A percentile compares a stretch with the other conserved stretches of the same genome.
Conservation (phyloP, 352 stramenopile species). For the Elongisporangium anandrum region DNA sequence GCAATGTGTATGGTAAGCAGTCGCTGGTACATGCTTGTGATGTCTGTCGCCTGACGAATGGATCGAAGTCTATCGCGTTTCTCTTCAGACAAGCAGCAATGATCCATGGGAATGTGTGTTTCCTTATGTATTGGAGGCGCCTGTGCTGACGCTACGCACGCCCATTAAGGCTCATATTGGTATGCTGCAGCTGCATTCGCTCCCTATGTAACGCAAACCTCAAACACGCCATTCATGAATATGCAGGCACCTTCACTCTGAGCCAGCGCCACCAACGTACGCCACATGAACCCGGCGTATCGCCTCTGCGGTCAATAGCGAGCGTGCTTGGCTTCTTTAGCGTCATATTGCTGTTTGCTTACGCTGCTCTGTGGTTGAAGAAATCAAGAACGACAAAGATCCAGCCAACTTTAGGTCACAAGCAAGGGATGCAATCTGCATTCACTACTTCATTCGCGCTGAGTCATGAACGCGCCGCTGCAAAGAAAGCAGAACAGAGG, state of each 20-base stretch:
- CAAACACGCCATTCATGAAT: background rate
- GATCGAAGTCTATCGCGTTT: background rate
- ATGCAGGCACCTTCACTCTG: background rate
- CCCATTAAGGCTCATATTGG: background rate
- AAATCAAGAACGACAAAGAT: background rate
- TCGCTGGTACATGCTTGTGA: too few relatives aligned
- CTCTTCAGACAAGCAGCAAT: background rate
- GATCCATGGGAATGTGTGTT: background rate
- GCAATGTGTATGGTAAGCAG: background rate
- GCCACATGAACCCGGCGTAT: background rate
- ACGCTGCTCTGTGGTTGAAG: background rate
- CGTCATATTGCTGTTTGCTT: background rate
- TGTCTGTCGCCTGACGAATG: background rate
- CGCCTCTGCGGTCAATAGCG: background rate
- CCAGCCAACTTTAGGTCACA: background rate
- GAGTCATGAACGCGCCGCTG: background rate
- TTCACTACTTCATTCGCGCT: background rate
- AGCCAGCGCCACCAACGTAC: background rate
- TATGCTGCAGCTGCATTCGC: background rate
- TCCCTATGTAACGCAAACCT: background rate
- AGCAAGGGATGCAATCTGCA: background rate
- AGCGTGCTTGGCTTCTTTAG: background rate
- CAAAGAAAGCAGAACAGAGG: background rate
- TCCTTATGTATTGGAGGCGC: background rate
- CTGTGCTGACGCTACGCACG: background rate